These are phyloP conservation scores for Talaromyces sp. DNA, from an alignment of 2,329 filamentous ascomycete genomes.

Conservation along the genomic window DNA sequence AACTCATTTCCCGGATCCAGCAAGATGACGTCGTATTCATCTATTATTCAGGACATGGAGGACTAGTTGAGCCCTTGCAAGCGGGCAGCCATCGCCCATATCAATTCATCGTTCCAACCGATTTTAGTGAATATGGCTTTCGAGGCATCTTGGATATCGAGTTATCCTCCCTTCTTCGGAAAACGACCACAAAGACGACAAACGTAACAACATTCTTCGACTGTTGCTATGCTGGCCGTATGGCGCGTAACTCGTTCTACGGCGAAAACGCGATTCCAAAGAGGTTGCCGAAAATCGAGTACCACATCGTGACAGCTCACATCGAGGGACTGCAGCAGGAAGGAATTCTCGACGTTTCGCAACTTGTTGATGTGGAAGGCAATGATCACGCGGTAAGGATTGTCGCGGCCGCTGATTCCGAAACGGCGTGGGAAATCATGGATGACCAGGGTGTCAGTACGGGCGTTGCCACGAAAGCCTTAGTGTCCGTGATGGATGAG, in stretches of 20 bases:
- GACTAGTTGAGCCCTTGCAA: background rate
- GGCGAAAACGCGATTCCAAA: background rate
- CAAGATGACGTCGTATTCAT: background rate
- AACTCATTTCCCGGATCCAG: background rate
- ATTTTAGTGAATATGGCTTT: background rate
- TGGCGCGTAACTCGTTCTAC: background rate
- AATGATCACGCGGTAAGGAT: no score
- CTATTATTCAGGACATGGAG: background rate
- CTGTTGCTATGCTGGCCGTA: background rate
- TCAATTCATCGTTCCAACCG: background rate
- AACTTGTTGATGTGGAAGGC: no score
- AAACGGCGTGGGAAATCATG: no score
- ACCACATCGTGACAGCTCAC: background rate
- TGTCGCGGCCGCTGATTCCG: no score
- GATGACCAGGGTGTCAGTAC: no score
- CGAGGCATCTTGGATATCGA: background rate
- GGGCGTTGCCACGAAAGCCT: no score
- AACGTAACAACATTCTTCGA: background rate
- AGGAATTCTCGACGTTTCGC: no score
- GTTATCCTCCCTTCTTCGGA: background rate
- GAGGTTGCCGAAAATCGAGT: background rate
- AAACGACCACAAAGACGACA: background rate
- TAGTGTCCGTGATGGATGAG: no score
- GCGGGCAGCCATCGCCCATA: background rate
- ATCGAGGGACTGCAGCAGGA: no score